Evolutionary conservation across 768 basidiomycete species (phyloP).

Genomic region (Serpula lacrymans): DNA sequence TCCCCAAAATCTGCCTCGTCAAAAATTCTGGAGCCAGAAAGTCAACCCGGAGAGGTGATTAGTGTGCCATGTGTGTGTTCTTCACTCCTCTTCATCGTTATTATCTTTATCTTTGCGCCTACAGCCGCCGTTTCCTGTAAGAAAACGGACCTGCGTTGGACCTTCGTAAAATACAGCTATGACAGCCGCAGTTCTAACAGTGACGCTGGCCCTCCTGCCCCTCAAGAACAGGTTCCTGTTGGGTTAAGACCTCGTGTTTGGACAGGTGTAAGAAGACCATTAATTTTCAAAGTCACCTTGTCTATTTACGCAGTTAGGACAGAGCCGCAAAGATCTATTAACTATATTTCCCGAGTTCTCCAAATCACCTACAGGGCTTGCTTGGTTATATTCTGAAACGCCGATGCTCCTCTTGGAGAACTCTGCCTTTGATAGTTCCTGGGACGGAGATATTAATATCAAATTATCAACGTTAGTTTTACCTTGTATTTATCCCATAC

Average conservation of each 20-base stretch:
- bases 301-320: background rate
- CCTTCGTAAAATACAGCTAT: background rate
- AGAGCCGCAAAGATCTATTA: conserved; percentile 20
- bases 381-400: conserved; percentile 24
- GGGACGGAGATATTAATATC: conserved; percentile 17
- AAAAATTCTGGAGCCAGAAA: background rate
- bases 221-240: too few relatives aligned
- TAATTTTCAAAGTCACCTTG: conserved; percentile 2
- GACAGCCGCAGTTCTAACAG: background rate
- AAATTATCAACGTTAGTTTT: conserved; percentile 18
- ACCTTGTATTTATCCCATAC: background rate
- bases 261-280: conserved; percentile 21
- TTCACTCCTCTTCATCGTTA: too few relatives aligned
- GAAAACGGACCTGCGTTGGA: conserved; percentile 19
- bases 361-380: conserved; percentile 16
- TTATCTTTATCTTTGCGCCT: too few relatives aligned
- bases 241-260: conserved; percentile 25
- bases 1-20: too few relatives aligned
- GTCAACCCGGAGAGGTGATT: background rate
- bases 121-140: background rate
- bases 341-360: conserved; percentile 21
- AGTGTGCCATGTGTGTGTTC: too few relatives aligned
- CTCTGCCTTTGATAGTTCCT: conserved; percentile 8
- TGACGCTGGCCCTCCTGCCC: conserved; percentile 1
- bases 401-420: conserved; percentile 21